Evolutionary conservation across 177 flowering plant genomes (phyloP).

Genomic region (Vitis hybrid): DNA sequence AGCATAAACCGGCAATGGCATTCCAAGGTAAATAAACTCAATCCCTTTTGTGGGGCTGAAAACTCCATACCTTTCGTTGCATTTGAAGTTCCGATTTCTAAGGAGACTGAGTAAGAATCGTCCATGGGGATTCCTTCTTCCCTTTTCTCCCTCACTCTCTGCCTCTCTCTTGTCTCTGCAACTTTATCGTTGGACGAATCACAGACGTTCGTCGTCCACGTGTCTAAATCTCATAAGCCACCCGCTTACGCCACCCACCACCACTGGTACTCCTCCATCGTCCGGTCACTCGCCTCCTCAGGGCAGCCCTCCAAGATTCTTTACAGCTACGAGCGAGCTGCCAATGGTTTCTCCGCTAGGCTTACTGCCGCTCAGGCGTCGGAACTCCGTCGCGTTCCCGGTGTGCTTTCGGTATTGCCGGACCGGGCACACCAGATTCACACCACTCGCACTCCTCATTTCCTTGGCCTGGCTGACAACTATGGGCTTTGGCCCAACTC

Average conservation of each 20-base stretch:
- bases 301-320: constrained; percentile 47
- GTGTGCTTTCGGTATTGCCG: constrained; percentile 54
- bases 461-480: constrained; percentile 53
- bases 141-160: not conserved
- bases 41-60: too few species aligned
- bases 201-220: constrained; percentile 70
- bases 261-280: constrained; percentile 72
- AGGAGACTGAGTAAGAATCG: not conserved
- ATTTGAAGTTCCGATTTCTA: not conserved
- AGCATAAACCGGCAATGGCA: too few species aligned
- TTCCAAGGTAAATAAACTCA: not conserved
- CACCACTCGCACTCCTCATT: constrained; percentile 77
- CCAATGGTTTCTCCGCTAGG: constrained; percentile 69
- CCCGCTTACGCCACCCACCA: constrained; percentile 49
- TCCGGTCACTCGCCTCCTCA: constrained; percentile 49
- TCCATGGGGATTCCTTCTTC: constrained; percentile 13
- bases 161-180: not conserved
- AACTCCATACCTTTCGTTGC: too few species aligned
- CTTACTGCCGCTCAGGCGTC: constrained; percentile 54
- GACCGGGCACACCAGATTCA: constrained; percentile 56
- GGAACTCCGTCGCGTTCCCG: constrained; percentile 38
- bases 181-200: constrained; percentile 6
- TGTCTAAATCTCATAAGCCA: constrained; percentile 60
- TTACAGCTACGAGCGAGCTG: constrained; percentile 64
- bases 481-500: constrained; percentile 72